Evolutionary conservation across 2,329 filamentous ascomycete species (phyloP).

Genomic region (Xylaria sp.): DNA sequence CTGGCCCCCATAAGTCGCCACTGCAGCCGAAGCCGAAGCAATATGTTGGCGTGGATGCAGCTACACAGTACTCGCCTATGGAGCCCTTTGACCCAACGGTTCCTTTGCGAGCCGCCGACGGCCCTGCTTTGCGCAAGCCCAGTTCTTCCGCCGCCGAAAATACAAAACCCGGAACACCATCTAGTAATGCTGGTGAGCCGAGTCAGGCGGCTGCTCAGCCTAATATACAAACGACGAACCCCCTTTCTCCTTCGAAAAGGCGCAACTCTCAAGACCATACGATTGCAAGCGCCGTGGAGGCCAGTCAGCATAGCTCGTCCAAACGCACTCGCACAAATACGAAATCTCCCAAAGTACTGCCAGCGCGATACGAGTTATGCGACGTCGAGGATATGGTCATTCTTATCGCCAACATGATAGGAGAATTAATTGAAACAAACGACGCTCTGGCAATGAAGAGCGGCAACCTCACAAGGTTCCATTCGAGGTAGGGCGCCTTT

Average conservation of each 20-base stretch:
- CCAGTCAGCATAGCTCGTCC: conserved; percentile 35
- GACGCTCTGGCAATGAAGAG: conserved; percentile 80
- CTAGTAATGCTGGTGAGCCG: conserved; percentile 19
- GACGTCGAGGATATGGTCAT: conserved; percentile 81
- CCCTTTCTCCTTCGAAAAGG: conserved; percentile 38
- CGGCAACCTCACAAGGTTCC: conserved; percentile 86
- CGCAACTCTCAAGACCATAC: conserved; percentile 40
- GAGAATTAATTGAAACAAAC: conserved; percentile 90
- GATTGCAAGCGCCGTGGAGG: conserved; percentile 23
- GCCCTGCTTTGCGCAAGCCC: conserved; percentile 31
- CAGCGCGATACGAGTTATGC: conserved; percentile 74
- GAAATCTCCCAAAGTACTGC: conserved; percentile 54
- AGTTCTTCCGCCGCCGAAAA: conserved; percentile 19
- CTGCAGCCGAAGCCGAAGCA: conserved; percentile 32
- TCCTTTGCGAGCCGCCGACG: conserved; percentile 29
- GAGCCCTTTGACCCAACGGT: conserved; percentile 40
- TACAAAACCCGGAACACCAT: conserved; percentile 15
- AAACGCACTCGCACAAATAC: conserved; percentile 52
- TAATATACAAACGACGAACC: conserved; percentile 15
- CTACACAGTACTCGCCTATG: conserved; percentile 46
- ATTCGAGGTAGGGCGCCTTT: conserved; percentile 63
- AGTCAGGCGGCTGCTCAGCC: conserved; percentile 22
- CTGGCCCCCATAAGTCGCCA: conserved; percentile 29
- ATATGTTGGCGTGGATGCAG: conserved; percentile 45
- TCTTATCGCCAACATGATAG: conserved; percentile 89